Evolutionary conservation across 1,139 yeast genomes (phyloP).

Genomic region (Scheffersomyces cryptocercus): DNA sequence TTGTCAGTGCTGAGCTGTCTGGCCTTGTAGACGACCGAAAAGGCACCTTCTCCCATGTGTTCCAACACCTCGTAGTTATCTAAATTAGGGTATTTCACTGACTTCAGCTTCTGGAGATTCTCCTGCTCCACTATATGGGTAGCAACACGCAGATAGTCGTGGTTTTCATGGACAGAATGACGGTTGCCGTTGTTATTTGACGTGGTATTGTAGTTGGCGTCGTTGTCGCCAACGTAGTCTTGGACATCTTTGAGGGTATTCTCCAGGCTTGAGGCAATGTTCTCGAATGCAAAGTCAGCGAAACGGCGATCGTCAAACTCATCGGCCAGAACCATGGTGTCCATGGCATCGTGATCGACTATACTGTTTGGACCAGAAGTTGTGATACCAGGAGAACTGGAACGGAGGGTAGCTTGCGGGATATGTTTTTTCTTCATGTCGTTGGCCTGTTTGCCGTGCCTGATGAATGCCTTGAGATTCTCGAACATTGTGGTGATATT

Average conservation of each 20-base stretch:
- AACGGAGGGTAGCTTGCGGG: background rate
- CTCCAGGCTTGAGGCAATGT: background rate
- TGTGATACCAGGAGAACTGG: background rate
- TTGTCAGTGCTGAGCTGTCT: constrained; percentile 40
- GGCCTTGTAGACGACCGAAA: constrained; percentile 85
- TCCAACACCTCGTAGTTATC: constrained; percentile 48
- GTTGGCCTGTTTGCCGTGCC: constrained; percentile 80
- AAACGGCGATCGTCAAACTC: constrained; percentile 3
- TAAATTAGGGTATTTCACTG: constrained; percentile 44
- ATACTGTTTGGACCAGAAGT: background rate
- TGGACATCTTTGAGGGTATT: background rate
- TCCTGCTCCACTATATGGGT: constrained; percentile 67
- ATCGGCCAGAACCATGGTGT: background rate
- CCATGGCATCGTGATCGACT: constrained; percentile 2
- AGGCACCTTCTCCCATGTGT: constrained; percentile 80
- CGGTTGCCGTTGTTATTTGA: constrained; percentile 3
- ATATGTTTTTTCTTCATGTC: constrained; percentile 29
- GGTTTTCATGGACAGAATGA: constrained; percentile 14
- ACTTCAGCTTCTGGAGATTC: constrained; percentile 35
- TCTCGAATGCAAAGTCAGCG: background rate
- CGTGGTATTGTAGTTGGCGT: constrained; percentile 6
- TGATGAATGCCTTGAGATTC: constrained; percentile 76
- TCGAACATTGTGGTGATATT: constrained; percentile 35
- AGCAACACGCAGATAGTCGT: constrained; percentile 53
- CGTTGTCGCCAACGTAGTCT: constrained; percentile 5